Percentiles rank a stretch among this genome's conserved stretches.
These are phyloP conservation scores for Friedmanniomyces endolithicus DNA, from an alignment of 495 filamentous ascomycete genomes.

Conservation along the genomic window DNA sequence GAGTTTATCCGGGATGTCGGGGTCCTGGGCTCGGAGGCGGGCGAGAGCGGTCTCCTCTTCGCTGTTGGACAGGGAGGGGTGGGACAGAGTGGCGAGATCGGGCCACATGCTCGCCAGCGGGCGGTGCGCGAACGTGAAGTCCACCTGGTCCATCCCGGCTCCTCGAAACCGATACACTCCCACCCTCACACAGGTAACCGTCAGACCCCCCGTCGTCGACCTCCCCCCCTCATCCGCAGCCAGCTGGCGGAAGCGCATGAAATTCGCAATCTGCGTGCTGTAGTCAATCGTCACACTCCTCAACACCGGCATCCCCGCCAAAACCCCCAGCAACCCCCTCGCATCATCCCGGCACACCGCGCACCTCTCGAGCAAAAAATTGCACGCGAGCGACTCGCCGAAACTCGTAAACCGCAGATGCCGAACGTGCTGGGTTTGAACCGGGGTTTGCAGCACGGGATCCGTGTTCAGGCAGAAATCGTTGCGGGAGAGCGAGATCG, in stretches of 20 bases:
- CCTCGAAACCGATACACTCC: background rate
- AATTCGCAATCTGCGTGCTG: background rate
- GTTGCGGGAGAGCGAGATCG: background rate
- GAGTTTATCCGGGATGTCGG: background rate
- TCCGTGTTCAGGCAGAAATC: constrained; percentile 3
- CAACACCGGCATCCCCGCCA: background rate
- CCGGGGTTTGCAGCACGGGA: background rate
- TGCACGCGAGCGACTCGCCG: constrained; percentile 5
- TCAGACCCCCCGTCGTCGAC: background rate
- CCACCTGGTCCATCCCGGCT: background rate
- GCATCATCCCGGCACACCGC: background rate
- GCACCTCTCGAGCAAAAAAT: background rate
- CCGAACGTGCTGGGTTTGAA: background rate
- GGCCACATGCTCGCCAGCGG: constrained; percentile 3
- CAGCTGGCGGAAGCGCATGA: background rate
- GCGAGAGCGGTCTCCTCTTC: background rate
- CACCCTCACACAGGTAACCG: background rate
- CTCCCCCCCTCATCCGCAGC: no score
- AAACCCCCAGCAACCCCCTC: background rate
- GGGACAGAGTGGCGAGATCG: background rate
- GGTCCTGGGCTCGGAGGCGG: background rate
- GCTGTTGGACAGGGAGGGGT: background rate
- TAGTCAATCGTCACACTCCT: background rate
- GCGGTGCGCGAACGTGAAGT: background rate
- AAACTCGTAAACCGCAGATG: constrained; percentile 3